Evolutionary conservation across 2,329 filamentous ascomycete genomes (phyloP).

Genomic region (Colletotrichum karsti): DNA sequence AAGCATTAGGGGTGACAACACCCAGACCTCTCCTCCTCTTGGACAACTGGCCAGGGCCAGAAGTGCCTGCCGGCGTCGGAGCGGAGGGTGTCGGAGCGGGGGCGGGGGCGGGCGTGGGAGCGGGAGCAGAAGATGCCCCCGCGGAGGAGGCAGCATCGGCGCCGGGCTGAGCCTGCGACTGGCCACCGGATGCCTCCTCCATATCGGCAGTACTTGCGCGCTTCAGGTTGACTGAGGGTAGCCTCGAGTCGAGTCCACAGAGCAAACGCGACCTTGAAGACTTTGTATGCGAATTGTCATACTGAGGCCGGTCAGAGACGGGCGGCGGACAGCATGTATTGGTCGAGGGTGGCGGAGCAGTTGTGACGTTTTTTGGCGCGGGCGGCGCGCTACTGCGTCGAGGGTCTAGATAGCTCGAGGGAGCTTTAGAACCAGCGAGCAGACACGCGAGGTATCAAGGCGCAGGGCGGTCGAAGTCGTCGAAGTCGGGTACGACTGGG

Average conservation of each 20-base stretch:
- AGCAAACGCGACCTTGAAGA: slow-evolving; percentile 25
- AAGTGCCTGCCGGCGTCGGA: slow-evolving; percentile 16
- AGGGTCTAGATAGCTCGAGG: neutral
- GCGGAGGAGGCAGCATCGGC: slow-evolving; percentile 27
- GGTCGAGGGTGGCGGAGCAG: neutral
- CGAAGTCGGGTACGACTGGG: neutral
- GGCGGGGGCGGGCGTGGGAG: neutral
- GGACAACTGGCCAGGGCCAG: slow-evolving; percentile 42
- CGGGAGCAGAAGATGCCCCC: slow-evolving; percentile 7
- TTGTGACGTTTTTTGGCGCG: neutral
- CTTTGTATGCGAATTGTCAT: slow-evolving; percentile 27
- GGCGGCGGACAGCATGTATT: slow-evolving; percentile 9
- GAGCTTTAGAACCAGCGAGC: neutral
- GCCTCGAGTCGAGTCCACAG: slow-evolving; percentile 23
- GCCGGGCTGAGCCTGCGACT: slow-evolving; percentile 19
- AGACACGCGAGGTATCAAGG: neutral
- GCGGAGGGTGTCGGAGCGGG: slow-evolving; percentile 3
- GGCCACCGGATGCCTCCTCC: slow-evolving; percentile 27
- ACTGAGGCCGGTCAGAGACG: slow-evolving; percentile 26
- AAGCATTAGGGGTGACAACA: slow-evolving; percentile 67
- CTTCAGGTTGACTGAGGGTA: slow-evolving; percentile 27
- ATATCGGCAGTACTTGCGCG: slow-evolving; percentile 28
- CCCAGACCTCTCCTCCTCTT: slow-evolving; percentile 64
- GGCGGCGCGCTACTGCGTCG: neutral
- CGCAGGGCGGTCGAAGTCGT: neutral